phyloP scores from a whole-genome alignment of 106 monocot species.

The Dendrobium nobile region DNA sequence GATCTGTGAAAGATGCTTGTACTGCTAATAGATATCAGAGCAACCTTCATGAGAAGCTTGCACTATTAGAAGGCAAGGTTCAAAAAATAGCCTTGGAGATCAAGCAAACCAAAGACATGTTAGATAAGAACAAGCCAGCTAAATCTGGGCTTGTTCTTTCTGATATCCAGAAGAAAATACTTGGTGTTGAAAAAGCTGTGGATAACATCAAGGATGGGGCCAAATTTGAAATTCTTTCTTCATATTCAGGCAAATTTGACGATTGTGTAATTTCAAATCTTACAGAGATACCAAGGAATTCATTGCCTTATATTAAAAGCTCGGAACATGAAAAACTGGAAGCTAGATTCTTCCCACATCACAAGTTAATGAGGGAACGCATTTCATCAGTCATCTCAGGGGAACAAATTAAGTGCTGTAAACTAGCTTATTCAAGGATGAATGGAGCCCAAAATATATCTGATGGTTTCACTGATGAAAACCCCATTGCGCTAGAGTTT shows the following conservation, averaged over 20 bases:
- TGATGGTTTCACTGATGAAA: conserved; percentile 52
- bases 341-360: conserved; percentile 91
- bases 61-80: conserved; percentile 79
- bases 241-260: conserved; percentile 12
- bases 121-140: conserved; percentile 64
- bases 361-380: conserved; percentile 45
- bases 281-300: neutral
- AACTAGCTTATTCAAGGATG: neutral
- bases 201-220: conserved; percentile 44
- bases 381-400: conserved; percentile 5
- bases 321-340: conserved; percentile 62
- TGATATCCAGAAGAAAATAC: conserved; percentile 85
- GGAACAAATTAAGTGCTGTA: neutral
- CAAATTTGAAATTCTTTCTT: conserved; percentile 11
- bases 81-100: conserved; percentile 93
- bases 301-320: conserved; percentile 19
- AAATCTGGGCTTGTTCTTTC: conserved; percentile 72
- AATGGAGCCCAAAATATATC: neutral
- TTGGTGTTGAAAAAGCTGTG: conserved; percentile 79
- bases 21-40: conserved; percentile 35
- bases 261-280: neutral
- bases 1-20: conserved; percentile 6
- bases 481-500: conserved; percentile 63
- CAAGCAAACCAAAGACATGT: conserved; percentile 81
- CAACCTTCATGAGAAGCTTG: conserved; percentile 84